A percentile compares a stretch with the other conserved stretches of the same genome.
phyloP scores from a whole-genome alignment of 306 rosid genomes.

The Rosa multiflora region DNA sequence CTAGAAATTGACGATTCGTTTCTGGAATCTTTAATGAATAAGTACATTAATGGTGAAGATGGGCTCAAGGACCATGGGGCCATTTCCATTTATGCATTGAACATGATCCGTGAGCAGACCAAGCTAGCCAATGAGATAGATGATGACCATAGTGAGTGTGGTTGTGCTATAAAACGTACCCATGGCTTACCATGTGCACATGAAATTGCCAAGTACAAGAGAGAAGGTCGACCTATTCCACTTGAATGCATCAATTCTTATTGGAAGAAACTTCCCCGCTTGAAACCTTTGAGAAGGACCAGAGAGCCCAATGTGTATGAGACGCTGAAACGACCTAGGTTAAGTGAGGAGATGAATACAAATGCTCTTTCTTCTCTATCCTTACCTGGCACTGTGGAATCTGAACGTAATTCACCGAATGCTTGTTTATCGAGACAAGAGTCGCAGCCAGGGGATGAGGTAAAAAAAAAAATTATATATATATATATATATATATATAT shows the following conservation, averaged over 20 bases:
- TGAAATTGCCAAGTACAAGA: slow-evolving; percentile 1
- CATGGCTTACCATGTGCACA: slow-evolving; percentile 15
- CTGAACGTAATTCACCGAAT: background rate
- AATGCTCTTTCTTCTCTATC: background rate
- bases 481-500: too few relatives aligned
- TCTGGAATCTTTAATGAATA: background rate
- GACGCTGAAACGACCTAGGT: background rate
- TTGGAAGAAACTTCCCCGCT: background rate
- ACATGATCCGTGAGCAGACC: background rate
- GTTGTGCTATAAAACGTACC: background rate
- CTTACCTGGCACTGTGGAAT: background rate
- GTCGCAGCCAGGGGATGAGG: background rate
- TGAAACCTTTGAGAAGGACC: background rate
- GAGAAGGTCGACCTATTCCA: background rate
- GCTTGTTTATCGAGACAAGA: too few relatives aligned
- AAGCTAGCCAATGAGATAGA: too few relatives aligned
- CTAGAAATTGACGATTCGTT: background rate
- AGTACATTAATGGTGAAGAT: background rate
- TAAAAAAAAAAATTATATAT: background rate
- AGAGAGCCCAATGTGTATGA: background rate
- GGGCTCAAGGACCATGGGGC: background rate
- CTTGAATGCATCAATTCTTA: background rate
- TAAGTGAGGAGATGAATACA: background rate
- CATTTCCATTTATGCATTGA: background rate
- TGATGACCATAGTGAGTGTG: background rate